Percentiles rank a stretch among this genome's conserved stretches.
Conservation (phyloP, 2,329 filamentous ascomycete species). For the Cucurbitaria berberidis region DNA sequence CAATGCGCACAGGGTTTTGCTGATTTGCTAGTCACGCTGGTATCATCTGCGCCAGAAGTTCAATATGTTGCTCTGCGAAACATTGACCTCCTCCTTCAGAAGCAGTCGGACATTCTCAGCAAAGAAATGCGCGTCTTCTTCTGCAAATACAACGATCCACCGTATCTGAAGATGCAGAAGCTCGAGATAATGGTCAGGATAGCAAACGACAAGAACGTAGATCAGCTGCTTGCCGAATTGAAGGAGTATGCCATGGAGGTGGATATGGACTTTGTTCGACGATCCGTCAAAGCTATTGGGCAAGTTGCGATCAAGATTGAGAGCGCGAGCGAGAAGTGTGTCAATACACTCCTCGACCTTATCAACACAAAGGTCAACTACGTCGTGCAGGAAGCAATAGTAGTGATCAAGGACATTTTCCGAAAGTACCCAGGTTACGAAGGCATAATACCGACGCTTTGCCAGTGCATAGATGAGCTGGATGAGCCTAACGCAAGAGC, state of each 20-base stretch:
- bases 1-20: slow-evolving; percentile 19
- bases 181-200: slow-evolving; percentile 99
- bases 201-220: slow-evolving; percentile 95
- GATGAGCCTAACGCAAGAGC: slow-evolving; percentile 92
- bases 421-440: slow-evolving; percentile 97
- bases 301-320: slow-evolving; percentile 99
- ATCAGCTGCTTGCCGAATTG: slow-evolving; percentile 89
- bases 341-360: slow-evolving; percentile 89
- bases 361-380: slow-evolving; percentile 99
- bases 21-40: slow-evolving; percentile 76
- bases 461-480: slow-evolving; percentile 94
- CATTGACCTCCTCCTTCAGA: slow-evolving; percentile 93
- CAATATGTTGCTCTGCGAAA: slow-evolving; percentile 97
- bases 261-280: slow-evolving; percentile 97
- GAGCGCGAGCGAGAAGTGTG: slow-evolving; percentile 90
- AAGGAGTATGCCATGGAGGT: slow-evolving; percentile 98
- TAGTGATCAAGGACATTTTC: slow-evolving; percentile 99
- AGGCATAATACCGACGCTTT: slow-evolving; percentile 94
- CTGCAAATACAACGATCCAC: slow-evolving; percentile 99
- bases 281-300: slow-evolving; percentile 93
- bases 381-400: slow-evolving; percentile 95
- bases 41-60: slow-evolving; percentile 94
- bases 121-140: slow-evolving; percentile 99
- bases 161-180: slow-evolving; percentile 96
- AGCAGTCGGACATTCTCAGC: slow-evolving; percentile 93